Evolutionary conservation across 1,139 yeast genomes (phyloP).

Genomic region (Chernovozyma sophiae-reginae): DNA sequence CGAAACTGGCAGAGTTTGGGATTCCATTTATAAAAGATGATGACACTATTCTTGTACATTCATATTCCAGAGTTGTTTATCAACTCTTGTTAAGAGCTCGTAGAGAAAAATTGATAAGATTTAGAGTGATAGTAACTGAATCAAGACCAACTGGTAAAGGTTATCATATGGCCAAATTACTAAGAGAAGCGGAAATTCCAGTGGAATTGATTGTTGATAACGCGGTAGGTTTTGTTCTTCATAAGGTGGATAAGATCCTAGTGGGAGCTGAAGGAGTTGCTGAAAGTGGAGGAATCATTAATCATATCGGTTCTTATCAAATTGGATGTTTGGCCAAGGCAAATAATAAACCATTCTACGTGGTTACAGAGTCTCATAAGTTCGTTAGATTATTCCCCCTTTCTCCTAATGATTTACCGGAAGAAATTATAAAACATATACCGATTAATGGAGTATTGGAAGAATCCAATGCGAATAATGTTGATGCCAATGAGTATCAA

Average conservation of each 20-base stretch:
- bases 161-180: constrained; percentile 61
- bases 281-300: constrained; percentile 96
- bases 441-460: constrained; percentile 2
- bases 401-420: constrained; percentile 87
- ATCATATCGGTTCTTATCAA: constrained; percentile 93
- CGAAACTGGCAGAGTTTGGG: constrained; percentile 84
- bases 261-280: constrained; percentile 99
- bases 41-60: constrained; percentile 85
- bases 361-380: constrained; percentile 92
- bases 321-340: constrained; percentile 90
- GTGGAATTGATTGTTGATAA: constrained; percentile 87
- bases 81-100: constrained; percentile 76
- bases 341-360: constrained; percentile 90
- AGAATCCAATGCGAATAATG: constrained; percentile 10
- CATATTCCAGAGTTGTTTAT: constrained; percentile 86
- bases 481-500: constrained; percentile 20
- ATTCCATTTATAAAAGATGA: constrained; percentile 88
- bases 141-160: constrained; percentile 88
- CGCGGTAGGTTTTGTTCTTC: constrained; percentile 90
- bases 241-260: constrained; percentile 85
- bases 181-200: constrained; percentile 81
- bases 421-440: constrained; percentile 34
- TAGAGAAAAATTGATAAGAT: constrained; percentile 63
- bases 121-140: constrained; percentile 89
- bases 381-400: constrained; percentile 95